phyloP scores from a whole-genome alignment of 108 stramenopile species.

The Nannochloropsis salina region DNA sequence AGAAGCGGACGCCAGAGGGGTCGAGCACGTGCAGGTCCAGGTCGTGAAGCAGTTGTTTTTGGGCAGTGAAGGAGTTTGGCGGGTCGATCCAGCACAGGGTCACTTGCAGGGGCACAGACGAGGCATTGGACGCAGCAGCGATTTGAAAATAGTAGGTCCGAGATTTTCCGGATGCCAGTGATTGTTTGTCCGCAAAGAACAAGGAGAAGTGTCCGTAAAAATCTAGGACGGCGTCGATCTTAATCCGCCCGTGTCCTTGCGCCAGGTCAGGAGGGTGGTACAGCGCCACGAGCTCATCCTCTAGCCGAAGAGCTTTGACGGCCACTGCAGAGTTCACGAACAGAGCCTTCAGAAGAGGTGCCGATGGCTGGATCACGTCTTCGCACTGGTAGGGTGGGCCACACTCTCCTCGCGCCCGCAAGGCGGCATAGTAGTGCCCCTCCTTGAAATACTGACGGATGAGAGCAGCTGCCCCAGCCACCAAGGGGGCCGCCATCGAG shows the following conservation, averaged over 20 bases:
- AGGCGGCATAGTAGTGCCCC: slow-evolving; percentile 48
- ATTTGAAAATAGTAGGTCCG: background rate
- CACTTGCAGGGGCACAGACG: slow-evolving; percentile 43
- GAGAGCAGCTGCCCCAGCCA: slow-evolving; percentile 68
- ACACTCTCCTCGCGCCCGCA: background rate
- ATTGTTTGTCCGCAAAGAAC: background rate
- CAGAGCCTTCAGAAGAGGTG: slow-evolving; percentile 60
- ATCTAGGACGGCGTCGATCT: slow-evolving; percentile 50
- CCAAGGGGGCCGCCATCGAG: slow-evolving; percentile 64
- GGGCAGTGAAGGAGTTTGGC: slow-evolving; percentile 53
- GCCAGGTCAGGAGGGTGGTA: slow-evolving; percentile 47
- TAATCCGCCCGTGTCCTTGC: slow-evolving; percentile 58
- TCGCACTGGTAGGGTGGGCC: slow-evolving; percentile 31
- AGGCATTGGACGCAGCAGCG: background rate
- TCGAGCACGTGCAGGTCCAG: slow-evolving; percentile 55
- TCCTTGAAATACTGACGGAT: slow-evolving; percentile 68
- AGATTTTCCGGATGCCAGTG: background rate
- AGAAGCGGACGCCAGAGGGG: slow-evolving; percentile 47
- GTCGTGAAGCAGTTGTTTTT: slow-evolving; percentile 62
- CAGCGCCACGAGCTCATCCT: slow-evolving; percentile 25
- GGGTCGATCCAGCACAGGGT: slow-evolving; percentile 68
- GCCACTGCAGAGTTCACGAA: slow-evolving; percentile 60
- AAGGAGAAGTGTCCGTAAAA: slow-evolving; percentile 27
- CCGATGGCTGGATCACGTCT: slow-evolving; percentile 53
- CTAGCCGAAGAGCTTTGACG: slow-evolving; percentile 47